phyloP scores from a whole-genome alignment of 2,329 filamentous ascomycete genomes.

The Exophiala sp. region DNA sequence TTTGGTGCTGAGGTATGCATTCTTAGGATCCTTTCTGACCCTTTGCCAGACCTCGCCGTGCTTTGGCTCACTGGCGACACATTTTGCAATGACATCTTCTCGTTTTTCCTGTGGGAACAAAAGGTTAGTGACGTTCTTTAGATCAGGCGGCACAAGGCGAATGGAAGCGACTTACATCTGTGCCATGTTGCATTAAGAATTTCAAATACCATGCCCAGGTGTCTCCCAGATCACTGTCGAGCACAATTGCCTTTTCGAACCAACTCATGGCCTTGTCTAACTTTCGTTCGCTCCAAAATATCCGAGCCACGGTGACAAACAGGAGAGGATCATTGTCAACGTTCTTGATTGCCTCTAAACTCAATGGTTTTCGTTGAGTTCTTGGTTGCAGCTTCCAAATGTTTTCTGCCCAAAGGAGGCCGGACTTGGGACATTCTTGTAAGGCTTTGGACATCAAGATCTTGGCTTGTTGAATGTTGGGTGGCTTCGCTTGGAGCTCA shows the following conservation, averaged over 20 bases:
- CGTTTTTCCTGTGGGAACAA: constrained; percentile 62
- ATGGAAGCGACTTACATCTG: constrained; percentile 49
- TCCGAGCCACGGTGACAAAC: constrained; percentile 85
- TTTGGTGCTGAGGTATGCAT: constrained; percentile 67
- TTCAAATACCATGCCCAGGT: constrained; percentile 98
- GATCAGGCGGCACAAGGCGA: not conserved
- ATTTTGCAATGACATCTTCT: constrained; percentile 74
- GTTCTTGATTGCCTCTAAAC: constrained; percentile 92
- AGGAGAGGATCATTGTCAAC: constrained; percentile 86
- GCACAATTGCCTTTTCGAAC: constrained; percentile 91
- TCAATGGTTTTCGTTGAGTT: constrained; percentile 85
- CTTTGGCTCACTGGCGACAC: constrained; percentile 73
- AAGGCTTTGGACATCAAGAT: constrained; percentile 88
- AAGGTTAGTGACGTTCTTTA: constrained; percentile 6
- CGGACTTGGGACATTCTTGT: constrained; percentile 82
- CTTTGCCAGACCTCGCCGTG: constrained; percentile 91
- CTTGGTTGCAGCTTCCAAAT: constrained; percentile 91
- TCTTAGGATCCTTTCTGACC: constrained; percentile 77
- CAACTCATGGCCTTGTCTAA: constrained; percentile 92
- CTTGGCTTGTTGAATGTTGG: constrained; percentile 73
- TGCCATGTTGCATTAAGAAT: constrained; percentile 87
- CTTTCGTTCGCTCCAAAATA: constrained; percentile 90
- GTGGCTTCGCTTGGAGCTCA: constrained; percentile 68
- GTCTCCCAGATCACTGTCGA: constrained; percentile 83
- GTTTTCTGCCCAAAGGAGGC: constrained; percentile 84